Evolutionary conservation across 805 yeast species (phyloP), one percentile per base, ranked within the genome.

Genomic region (Starmerella vitae): DNA sequence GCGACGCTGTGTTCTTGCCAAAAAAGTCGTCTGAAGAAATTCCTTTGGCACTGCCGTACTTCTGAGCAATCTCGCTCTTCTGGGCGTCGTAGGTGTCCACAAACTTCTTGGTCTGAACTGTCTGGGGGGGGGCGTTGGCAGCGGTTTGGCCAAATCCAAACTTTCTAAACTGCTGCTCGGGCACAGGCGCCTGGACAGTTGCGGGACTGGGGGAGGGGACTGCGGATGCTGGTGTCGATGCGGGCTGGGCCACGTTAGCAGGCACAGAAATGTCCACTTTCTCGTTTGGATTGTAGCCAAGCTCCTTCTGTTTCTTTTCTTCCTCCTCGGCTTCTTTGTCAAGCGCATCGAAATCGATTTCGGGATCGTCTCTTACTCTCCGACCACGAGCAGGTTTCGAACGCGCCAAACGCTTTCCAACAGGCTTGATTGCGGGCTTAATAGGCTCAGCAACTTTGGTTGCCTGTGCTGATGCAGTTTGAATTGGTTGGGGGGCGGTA

Each of bases 21-120:
- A 91, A 91, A 54, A 72, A 74, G 63, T 86, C 93, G 61, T 91
- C 97, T 2, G 96, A 86, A 0, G 97, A 91, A 47, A 91, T 91
- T 34, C 86, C 94, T 69, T 83, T 88, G 58, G 86, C 95, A 30
- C 64, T 65, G 41, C 96, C 96, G 57, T 71, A 91, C 63, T 84
- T 82, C 53, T 49, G 53, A 8, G 55, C 55, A 12, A 57, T 50
- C 38, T 54, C 62, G 31, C 57, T 50, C 12, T 48, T 46, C 28
- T 48, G 28, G 6, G 55, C 44, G 38, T 48, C 49, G 41, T 52
- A 47, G 14, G 41, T 45, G 46, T 91, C 91, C 57, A 82, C 76
- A 45, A 30, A 35, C 39, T 45, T 37, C 44, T 47, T 36, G 32
- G 45, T 46, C 36, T 47, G 29, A 36, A 40, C 38, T 36, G 45